A percentile compares a stretch with the other conserved stretches of the same genome.
phyloP scores from a whole-genome alignment of 495 filamentous ascomycete genomes.

The Podospora comata region DNA sequence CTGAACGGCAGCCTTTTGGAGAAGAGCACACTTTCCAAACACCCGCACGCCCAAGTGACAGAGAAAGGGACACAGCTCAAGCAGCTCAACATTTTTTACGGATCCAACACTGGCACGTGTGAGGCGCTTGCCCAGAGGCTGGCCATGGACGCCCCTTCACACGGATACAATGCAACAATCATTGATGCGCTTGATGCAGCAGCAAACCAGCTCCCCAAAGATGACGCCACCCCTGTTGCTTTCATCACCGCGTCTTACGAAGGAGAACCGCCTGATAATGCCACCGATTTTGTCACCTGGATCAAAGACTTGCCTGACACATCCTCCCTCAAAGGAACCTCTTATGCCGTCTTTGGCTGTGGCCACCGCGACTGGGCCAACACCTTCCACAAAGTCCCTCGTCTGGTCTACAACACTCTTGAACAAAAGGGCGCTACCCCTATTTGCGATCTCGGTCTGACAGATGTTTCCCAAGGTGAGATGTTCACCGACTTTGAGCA shows the following conservation, averaged over 20 bases:
- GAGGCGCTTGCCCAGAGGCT: slow-evolving; percentile 64
- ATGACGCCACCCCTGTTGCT: slow-evolving; percentile 51
- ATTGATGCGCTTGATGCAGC: slow-evolving; percentile 60
- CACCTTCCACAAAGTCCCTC: slow-evolving; percentile 73
- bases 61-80: slow-evolving; percentile 24
- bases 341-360: slow-evolving; percentile 65
- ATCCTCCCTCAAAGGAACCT: slow-evolving; percentile 46
- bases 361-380: slow-evolving; percentile 61
- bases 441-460: slow-evolving; percentile 54
- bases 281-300: slow-evolving; percentile 66
- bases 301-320: slow-evolving; percentile 51
- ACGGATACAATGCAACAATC: slow-evolving; percentile 56
- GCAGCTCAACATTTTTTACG: slow-evolving; percentile 64
- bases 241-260: slow-evolving; percentile 73
- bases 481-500: slow-evolving; percentile 69
- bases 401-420: slow-evolving; percentile 54
- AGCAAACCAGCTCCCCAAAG: slow-evolving; percentile 57
- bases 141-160: slow-evolving; percentile 53
- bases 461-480: slow-evolving; percentile 60
- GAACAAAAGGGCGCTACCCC: slow-evolving; percentile 46
- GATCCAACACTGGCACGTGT: slow-evolving; percentile 74
- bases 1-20: slow-evolving; percentile 34
- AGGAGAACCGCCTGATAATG: slow-evolving; percentile 73
- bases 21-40: slow-evolving; percentile 12
- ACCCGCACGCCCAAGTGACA: slow-evolving; percentile 12